phyloP scores from a whole-genome alignment of 2,329 filamentous ascomycete species.

The Talaromyces albobiverticillius region DNA sequence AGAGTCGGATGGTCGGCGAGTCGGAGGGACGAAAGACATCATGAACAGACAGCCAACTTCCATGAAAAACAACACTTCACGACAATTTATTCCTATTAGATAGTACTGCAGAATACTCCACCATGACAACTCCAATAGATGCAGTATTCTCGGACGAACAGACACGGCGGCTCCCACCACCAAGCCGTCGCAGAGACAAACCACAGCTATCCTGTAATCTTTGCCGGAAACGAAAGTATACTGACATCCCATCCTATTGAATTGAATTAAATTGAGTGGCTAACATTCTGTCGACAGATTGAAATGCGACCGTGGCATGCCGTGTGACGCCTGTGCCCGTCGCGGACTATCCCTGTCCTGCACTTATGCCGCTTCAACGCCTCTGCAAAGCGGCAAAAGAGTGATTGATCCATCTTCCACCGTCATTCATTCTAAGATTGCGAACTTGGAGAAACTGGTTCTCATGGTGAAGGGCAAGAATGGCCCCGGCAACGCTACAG shows the following conservation, averaged over 20 bases:
- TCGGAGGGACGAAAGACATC: slow-evolving; percentile 10
- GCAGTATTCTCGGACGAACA: not conserved
- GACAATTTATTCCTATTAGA: too few species aligned
- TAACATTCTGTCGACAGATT: not conserved
- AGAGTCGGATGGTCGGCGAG: slow-evolving; percentile 9
- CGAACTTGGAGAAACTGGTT: slow-evolving; percentile 11
- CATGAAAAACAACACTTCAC: too few species aligned
- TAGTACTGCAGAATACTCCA: too few species aligned
- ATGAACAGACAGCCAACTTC: too few species aligned
- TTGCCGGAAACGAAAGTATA: slow-evolving; percentile 14
- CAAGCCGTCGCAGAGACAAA: slow-evolving; percentile 16
- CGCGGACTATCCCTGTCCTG: slow-evolving; percentile 11
- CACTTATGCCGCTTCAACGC: slow-evolving; percentile 4
- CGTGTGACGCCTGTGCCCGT: slow-evolving; percentile 12
- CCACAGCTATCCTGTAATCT: slow-evolving; percentile 14
- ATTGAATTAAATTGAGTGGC: not conserved
- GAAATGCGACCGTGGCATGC: slow-evolving; percentile 14
- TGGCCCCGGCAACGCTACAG: not conserved
- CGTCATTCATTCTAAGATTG: slow-evolving; percentile 11
- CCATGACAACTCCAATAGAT: not conserved
- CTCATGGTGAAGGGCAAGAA: slow-evolving; percentile 2
- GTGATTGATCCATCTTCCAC: slow-evolving; percentile 3
- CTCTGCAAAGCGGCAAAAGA: slow-evolving; percentile 11
- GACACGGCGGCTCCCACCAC: slow-evolving; percentile 10
- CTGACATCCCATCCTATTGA: not conserved